Percentiles rank a stretch among this genome's conserved stretches.
These are phyloP conservation scores for Aurifilum marmelostoma DNA, from an alignment of 2,329 filamentous ascomycete species.

Conservation along the genomic window DNA sequence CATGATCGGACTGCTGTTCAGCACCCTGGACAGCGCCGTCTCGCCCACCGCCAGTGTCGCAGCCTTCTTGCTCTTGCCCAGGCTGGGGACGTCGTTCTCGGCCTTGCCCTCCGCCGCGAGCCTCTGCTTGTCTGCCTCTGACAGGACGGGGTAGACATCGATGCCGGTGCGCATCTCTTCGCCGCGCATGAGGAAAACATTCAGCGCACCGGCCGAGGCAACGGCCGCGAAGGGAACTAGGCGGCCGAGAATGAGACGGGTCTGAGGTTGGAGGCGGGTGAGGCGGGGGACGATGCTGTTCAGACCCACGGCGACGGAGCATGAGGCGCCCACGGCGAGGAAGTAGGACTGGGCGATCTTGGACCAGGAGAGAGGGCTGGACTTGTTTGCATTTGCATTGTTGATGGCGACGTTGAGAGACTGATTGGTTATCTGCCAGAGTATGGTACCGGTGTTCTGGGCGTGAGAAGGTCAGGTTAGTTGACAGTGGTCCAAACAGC, in stretches of 20 bases:
- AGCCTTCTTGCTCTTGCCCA: constrained; percentile 87
- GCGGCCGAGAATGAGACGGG: constrained; percentile 77
- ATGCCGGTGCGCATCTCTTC: constrained; percentile 95
- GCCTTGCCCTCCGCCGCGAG: constrained; percentile 60
- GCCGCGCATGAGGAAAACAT: constrained; percentile 96
- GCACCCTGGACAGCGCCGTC: constrained; percentile 86
- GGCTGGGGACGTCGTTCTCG: constrained; percentile 66
- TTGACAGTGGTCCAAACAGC: background rate
- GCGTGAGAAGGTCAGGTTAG: background rate
- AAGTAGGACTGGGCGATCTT: constrained; percentile 89
- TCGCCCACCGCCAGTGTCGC: constrained; percentile 89
- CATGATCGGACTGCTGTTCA: constrained; percentile 98
- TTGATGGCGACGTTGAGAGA: constrained; percentile 98
- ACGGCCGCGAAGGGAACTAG: constrained; percentile 96
- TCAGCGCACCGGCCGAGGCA: constrained; percentile 85
- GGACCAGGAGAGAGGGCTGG: constrained; percentile 78
- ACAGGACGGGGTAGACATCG: constrained; percentile 84
- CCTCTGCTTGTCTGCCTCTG: constrained; percentile 67
- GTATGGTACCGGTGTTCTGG: constrained; percentile 79
- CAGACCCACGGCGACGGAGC: constrained; percentile 88
- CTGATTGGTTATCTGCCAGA: constrained; percentile 96
- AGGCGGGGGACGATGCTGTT: constrained; percentile 88
- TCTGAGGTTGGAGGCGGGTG: constrained; percentile 73
- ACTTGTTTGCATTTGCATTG: constrained; percentile 97
- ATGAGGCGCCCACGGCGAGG: constrained; percentile 89